A percentile compares a stretch with the other conserved stretches of the same genome.
phyloP scores from a whole-genome alignment of 192 early-diverging fungal species.

The Coemansia javaensis region DNA sequence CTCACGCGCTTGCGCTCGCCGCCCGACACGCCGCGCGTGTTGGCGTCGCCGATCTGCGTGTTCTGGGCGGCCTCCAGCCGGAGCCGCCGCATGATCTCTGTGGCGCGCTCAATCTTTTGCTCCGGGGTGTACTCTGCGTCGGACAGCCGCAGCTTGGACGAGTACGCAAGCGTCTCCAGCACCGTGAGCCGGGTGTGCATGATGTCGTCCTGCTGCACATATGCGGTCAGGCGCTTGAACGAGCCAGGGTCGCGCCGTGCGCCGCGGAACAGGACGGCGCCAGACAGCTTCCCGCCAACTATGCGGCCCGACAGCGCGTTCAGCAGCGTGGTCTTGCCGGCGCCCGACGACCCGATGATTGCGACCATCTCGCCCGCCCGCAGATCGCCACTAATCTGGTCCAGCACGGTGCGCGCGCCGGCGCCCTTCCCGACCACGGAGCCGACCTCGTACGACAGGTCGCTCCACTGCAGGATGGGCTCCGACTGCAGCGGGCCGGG shows the following conservation, averaged over 20 bases:
- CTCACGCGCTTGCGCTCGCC: slow-evolving; percentile 54
- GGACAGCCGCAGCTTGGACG: slow-evolving; percentile 65
- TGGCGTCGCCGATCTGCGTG: slow-evolving; percentile 48
- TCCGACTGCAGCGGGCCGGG: slow-evolving; percentile 5
- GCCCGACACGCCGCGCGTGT: slow-evolving; percentile 49
- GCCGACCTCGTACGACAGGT: slow-evolving; percentile 28
- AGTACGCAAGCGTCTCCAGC: slow-evolving; percentile 70
- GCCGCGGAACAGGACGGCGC: slow-evolving; percentile 52
- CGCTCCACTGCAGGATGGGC: slow-evolving; percentile 26
- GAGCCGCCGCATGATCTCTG: slow-evolving; percentile 57
- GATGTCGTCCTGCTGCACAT: slow-evolving; percentile 55
- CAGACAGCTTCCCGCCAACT: slow-evolving; percentile 53
- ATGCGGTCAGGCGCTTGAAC: slow-evolving; percentile 40
- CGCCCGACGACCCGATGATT: slow-evolving; percentile 89
- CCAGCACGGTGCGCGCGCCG: slow-evolving; percentile 48
- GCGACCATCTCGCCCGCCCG: slow-evolving; percentile 69
- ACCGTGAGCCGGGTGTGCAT: slow-evolving; percentile 65
- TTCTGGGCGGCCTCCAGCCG: slow-evolving; percentile 58
- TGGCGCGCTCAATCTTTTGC: slow-evolving; percentile 57
- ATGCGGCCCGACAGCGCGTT: slow-evolving; percentile 74
- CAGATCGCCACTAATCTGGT: slow-evolving; percentile 63
- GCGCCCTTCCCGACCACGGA: slow-evolving; percentile 6
- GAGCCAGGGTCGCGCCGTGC: slow-evolving; percentile 16
- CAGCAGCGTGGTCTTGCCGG: slow-evolving; percentile 84
- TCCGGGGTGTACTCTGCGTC: slow-evolving; percentile 39